Evolutionary conservation across 2,329 filamentous ascomycete species (phyloP).

Genomic region (Trichoderma arundinaceum): DNA sequence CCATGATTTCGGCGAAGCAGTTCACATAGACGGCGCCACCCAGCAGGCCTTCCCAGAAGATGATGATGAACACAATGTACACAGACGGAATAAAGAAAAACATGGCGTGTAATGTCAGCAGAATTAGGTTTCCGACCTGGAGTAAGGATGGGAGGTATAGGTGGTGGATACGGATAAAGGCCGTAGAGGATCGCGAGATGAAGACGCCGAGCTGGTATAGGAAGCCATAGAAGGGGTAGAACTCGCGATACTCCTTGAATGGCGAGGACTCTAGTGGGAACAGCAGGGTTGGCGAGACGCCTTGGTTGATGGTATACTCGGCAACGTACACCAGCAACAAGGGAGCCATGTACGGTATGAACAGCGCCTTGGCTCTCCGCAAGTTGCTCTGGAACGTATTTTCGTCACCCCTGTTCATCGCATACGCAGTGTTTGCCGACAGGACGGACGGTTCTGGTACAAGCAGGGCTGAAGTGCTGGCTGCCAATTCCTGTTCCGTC

Average conservation of each 20-base stretch:
- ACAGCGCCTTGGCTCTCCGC: slow-evolving; percentile 69
- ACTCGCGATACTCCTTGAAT: slow-evolving; percentile 80
- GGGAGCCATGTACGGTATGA: slow-evolving; percentile 86
- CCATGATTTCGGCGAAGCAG: slow-evolving; percentile 92
- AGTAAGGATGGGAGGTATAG: slow-evolving; percentile 84
- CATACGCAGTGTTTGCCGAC: slow-evolving; percentile 33
- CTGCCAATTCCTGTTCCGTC: slow-evolving; percentile 46
- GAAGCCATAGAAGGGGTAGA: slow-evolving; percentile 93
- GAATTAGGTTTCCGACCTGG: slow-evolving; percentile 76
- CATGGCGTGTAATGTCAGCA: slow-evolving; percentile 78
- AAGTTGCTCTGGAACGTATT: slow-evolving; percentile 59
- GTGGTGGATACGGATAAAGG: slow-evolving; percentile 79
- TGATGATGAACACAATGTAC: slow-evolving; percentile 80
- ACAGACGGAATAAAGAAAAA: slow-evolving; percentile 83
- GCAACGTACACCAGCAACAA: slow-evolving; percentile 91
- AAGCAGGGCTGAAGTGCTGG: slow-evolving; percentile 54
- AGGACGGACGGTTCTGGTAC: slow-evolving; percentile 47
- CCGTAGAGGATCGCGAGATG: slow-evolving; percentile 87
- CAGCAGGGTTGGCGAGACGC: slow-evolving; percentile 85
- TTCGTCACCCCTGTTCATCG: slow-evolving; percentile 41
- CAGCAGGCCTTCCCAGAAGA: slow-evolving; percentile 94
- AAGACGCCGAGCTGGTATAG: slow-evolving; percentile 97
- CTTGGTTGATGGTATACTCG: slow-evolving; percentile 98
- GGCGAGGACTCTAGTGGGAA: slow-evolving; percentile 80
- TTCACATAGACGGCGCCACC: slow-evolving; percentile 95